phyloP scores from a whole-genome alignment of 2,329 filamentous ascomycete species.

The Intubia oerlemansii region DNA sequence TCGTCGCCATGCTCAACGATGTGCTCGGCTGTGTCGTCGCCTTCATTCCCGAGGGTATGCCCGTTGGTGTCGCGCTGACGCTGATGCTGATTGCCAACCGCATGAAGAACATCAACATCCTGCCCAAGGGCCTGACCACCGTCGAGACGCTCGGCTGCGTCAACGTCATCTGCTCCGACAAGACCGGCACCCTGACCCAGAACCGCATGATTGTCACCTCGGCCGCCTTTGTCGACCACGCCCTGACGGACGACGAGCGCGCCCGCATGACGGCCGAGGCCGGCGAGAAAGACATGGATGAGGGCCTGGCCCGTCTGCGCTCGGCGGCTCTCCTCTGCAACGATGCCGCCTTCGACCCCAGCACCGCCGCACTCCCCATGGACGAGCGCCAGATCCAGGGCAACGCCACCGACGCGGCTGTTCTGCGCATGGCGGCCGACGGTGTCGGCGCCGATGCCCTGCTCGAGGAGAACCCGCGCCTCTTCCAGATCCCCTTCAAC shows the following conservation, averaged over 20 bases:
- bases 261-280: no score
- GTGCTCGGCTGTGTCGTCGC: no score
- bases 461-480: slow-evolving; percentile 22
- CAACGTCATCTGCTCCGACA: no score
- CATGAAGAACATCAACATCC: slow-evolving; percentile 24
- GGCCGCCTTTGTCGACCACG: slow-evolving; percentile 35
- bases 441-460: slow-evolving; percentile 25
- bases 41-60: slow-evolving; percentile 19
- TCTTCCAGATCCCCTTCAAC: slow-evolving; percentile 42
- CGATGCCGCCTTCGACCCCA: no score
- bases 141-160: slow-evolving; percentile 33
- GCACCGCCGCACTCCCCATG: slow-evolving; percentile 7
- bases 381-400: slow-evolving; percentile 7
- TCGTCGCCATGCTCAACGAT: no score
- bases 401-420: slow-evolving; percentile 8
- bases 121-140: slow-evolving; percentile 33
- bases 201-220: slow-evolving; percentile 35
- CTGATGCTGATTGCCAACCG: slow-evolving; percentile 14
- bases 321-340: no score
- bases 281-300: slow-evolving; percentile 20
- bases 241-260: slow-evolving; percentile 30
- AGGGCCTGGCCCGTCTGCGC: slow-evolving; percentile 6
- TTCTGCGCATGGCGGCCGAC: slow-evolving; percentile 35
- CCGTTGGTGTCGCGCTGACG: slow-evolving; percentile 15
- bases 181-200: slow-evolving; percentile 40